These are phyloP conservation scores for Oemleria cerasiformis DNA, from an alignment of 306 rosid species.

Conservation along the genomic window DNA sequence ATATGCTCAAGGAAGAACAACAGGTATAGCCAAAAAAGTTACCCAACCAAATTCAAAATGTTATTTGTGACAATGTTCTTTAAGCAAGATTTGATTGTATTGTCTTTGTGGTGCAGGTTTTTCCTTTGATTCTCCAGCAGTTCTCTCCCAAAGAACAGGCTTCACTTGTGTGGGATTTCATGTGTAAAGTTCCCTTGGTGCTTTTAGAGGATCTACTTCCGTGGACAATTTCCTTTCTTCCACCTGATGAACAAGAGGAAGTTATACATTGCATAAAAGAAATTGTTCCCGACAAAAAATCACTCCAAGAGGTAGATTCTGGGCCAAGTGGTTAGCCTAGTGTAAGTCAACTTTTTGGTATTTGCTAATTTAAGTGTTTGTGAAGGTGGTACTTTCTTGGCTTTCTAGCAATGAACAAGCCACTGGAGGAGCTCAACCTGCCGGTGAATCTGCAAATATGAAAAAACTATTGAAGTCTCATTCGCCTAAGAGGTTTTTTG, in stretches of 20 bases:
- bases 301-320: conserved; percentile 69
- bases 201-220: conserved; percentile 63
- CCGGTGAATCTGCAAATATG: conserved; percentile 33
- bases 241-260: conserved; percentile 56
- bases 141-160: conserved; percentile 69
- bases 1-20: conserved; percentile 91
- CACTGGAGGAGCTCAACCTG: conserved; percentile 37
- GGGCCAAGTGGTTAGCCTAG: conserved; percentile 17
- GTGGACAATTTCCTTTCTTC: conserved; percentile 65
- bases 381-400: conserved; percentile 80
- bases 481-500: conserved; percentile 33
- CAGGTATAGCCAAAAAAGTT: conserved; percentile 43
- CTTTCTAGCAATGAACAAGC: conserved; percentile 40
- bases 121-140: conserved; percentile 69
- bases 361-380: conserved; percentile 33
- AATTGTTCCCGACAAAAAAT: conserved; percentile 61
- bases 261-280: conserved; percentile 49
- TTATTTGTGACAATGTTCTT: not conserved
- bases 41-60: conserved; percentile 2
- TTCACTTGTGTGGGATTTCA: conserved; percentile 81
- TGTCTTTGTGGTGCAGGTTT: conserved; percentile 50
- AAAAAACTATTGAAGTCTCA: conserved; percentile 33
- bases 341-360: conserved; percentile 15
- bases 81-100: not conserved
- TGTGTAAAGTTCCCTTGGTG: conserved; percentile 77